Conservation (phyloP, 495 filamentous ascomycete species). For the Parmelia sp. region DNA sequence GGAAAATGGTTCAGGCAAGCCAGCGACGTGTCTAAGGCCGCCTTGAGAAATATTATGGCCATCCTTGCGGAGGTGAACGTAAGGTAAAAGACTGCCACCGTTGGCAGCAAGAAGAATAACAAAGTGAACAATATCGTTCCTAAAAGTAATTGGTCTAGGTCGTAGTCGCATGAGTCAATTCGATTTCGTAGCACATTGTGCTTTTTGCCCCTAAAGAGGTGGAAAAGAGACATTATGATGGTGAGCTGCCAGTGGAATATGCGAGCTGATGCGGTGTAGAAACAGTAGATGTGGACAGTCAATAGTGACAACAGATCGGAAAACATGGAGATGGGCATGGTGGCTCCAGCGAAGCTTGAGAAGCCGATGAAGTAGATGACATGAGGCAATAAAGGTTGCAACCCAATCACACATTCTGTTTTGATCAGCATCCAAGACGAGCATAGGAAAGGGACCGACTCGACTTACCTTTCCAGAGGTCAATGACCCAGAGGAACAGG, state of each 20-base stretch:
- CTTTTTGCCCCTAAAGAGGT: constrained; percentile 96
- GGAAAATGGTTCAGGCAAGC: constrained; percentile 98
- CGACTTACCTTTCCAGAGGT: constrained; percentile 76
- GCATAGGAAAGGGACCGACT: background rate
- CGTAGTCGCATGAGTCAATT: constrained; percentile 98
- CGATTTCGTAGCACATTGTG: constrained; percentile 94
- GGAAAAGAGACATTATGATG: constrained; percentile 93
- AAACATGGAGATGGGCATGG: constrained; percentile 93
- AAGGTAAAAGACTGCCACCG: constrained; percentile 91
- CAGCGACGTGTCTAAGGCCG: constrained; percentile 77
- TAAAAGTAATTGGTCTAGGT: constrained; percentile 92
- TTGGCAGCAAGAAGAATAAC: constrained; percentile 90
- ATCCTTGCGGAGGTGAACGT: constrained; percentile 93
- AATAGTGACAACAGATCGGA: constrained; percentile 89
- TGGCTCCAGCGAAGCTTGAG: constrained; percentile 90
- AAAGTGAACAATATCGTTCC: constrained; percentile 96
- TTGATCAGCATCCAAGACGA: constrained; percentile 21
- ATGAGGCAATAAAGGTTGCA: constrained; percentile 73
- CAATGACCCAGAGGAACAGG: constrained; percentile 95
- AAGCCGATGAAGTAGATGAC: constrained; percentile 92
- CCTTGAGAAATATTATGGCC: constrained; percentile 89
- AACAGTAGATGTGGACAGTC: constrained; percentile 94
- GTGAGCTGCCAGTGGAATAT: constrained; percentile 98
- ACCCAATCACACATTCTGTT: constrained; percentile 62
- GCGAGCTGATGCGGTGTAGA: constrained; percentile 91